These are phyloP conservation scores for Inonotus obliquus DNA, from an alignment of 1,284 basidiomycete genomes.

Conservation along the genomic window DNA sequence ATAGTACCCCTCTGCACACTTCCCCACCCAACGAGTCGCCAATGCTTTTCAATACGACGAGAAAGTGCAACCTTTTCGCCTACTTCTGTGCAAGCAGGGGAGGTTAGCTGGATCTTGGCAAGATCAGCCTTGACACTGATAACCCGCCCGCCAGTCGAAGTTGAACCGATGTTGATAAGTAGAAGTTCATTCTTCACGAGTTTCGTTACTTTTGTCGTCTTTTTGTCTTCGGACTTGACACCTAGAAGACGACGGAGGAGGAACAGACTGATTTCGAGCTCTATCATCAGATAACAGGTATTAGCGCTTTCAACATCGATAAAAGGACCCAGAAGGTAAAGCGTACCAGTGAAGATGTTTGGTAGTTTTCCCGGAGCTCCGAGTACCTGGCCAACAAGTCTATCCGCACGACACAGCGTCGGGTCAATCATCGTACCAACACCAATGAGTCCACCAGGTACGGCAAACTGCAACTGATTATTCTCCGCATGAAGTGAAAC, in stretches of 20 bases:
- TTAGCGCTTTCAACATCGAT: no score
- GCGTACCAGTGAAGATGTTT: conserved; percentile 84
- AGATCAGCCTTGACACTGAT: conserved; percentile 89
- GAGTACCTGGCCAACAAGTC: conserved; percentile 94
- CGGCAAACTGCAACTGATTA: conserved; percentile 92
- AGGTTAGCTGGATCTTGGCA: conserved; percentile 88
- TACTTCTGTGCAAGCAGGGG: conserved; percentile 90
- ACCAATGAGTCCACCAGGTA: conserved; percentile 97
- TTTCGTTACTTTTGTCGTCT: conserved; percentile 95
- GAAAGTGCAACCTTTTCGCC: conserved; percentile 95
- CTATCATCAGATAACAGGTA: conserved; percentile 31
- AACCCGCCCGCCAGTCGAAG: conserved; percentile 90
- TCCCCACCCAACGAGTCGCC: conserved; percentile 82
- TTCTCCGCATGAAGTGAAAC: conserved; percentile 92
- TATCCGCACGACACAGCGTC: conserved; percentile 94
- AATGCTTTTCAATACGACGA: conserved; percentile 95
- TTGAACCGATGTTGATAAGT: conserved; percentile 92
- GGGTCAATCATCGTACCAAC: conserved; percentile 97
- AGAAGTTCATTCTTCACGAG: conserved; percentile 91
- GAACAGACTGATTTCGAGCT: conserved; percentile 90
- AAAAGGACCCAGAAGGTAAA: conserved; percentile 1
- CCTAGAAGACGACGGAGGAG: conserved; percentile 92
- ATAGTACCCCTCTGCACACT: conserved; percentile 54
- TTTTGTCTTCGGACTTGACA: conserved; percentile 94
- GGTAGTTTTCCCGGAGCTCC: conserved; percentile 93